Conservation (phyloP, 2,329 filamentous ascomycete genomes). For the Talaromyces pinophilus region DNA sequence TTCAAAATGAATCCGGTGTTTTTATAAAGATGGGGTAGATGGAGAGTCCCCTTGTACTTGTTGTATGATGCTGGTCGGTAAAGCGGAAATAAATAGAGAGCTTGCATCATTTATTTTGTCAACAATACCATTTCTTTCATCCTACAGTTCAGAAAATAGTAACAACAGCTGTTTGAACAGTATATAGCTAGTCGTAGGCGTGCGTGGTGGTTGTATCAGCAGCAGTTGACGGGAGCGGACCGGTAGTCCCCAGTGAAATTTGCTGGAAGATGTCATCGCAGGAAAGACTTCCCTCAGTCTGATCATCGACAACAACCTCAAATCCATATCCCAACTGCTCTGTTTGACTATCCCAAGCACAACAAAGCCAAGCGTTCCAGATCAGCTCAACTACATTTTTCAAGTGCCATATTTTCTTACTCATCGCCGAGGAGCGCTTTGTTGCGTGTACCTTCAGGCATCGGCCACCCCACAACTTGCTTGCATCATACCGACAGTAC, state of each 20-base stretch:
- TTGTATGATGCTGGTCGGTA: slow-evolving; percentile 16
- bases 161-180: neutral
- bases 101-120: slow-evolving; percentile 16
- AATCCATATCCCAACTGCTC: neutral
- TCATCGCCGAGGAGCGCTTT: slow-evolving; percentile 20
- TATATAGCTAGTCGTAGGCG: neutral
- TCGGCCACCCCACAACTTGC: slow-evolving; percentile 19
- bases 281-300: neutral
- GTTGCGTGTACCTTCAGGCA: slow-evolving; percentile 18
- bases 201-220: neutral
- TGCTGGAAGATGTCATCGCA: slow-evolving; percentile 16
- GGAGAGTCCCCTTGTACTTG: slow-evolving; percentile 20
- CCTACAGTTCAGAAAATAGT: neutral
- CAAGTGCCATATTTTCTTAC: neutral
- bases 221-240: neutral
- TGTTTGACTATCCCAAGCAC: neutral
- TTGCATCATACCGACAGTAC: slow-evolving; percentile 5
- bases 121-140: slow-evolving; percentile 13
- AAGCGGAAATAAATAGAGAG: slow-evolving; percentile 19
- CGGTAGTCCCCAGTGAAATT: slow-evolving; percentile 1
- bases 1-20: neutral
- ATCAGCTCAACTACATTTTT: neutral
- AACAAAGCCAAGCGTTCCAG: neutral
- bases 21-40: slow-evolving; percentile 23
- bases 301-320: neutral